Conservation (phyloP, 306 rosid genomes). For the Casuarina glauca region DNA sequence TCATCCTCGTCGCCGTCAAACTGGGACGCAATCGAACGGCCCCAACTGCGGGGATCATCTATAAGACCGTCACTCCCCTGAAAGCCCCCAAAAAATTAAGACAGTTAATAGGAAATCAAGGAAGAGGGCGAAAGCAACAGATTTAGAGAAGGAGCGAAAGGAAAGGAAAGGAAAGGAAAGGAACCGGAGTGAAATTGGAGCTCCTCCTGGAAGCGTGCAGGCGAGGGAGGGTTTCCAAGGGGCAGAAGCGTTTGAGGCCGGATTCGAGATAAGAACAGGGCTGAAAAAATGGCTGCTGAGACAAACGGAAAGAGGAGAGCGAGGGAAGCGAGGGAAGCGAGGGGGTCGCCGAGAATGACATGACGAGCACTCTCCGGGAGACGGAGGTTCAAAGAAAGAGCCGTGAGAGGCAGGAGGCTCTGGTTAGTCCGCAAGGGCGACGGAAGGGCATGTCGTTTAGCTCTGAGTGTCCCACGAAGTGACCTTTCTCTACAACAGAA, state of each 20-base stretch:
- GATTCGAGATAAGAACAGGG: slow-evolving; percentile 6
- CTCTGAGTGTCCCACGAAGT: neutral
- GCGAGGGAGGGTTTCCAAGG: slow-evolving; percentile 15
- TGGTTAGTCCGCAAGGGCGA: neutral
- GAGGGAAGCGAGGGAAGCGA: slow-evolving; percentile 17
- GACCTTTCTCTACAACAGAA: neutral
- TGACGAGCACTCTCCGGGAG: slow-evolving; percentile 16
- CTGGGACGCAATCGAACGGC: slow-evolving; percentile 40
- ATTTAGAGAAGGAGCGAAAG: neutral
- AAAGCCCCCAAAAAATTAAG: slow-evolving; percentile 9
- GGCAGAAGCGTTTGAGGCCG: slow-evolving; percentile 6
- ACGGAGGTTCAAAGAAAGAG: neutral
- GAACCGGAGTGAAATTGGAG: slow-evolving; percentile 51
- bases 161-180: neutral
- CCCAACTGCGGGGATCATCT: slow-evolving; percentile 56
- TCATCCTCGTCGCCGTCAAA: slow-evolving; percentile 43
- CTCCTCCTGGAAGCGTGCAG: slow-evolving; percentile 44
- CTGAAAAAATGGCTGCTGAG: neutral
- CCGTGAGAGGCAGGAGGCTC: neutral
- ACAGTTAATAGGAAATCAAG: neutral
- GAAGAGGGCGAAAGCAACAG: neutral
- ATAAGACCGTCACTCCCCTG: slow-evolving; percentile 46
- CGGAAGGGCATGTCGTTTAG: neutral
- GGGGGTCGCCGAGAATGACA: slow-evolving; percentile 40
- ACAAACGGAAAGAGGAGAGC: slow-evolving; percentile 10